phyloP scores from a whole-genome alignment of 208 protist genomes.

The Vickermania ingenoplastis region DNA sequence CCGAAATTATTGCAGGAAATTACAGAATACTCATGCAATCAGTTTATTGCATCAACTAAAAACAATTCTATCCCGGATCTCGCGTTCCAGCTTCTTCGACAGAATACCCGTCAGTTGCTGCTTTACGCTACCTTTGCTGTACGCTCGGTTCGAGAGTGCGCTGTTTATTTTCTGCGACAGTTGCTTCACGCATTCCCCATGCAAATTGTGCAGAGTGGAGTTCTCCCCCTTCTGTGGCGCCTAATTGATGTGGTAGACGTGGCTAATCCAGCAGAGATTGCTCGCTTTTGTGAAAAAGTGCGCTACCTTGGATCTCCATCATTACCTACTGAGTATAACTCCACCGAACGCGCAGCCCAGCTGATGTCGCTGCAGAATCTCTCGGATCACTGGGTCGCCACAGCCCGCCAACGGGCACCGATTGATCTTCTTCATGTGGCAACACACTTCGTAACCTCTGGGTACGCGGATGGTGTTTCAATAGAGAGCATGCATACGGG shows the following conservation, averaged over 20 bases:
- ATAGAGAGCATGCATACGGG: constrained; percentile 13
- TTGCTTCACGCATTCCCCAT: constrained; percentile 48
- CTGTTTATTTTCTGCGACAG: constrained; percentile 32
- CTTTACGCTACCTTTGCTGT: constrained; percentile 61
- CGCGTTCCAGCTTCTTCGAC: constrained; percentile 25
- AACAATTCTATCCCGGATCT: constrained; percentile 36
- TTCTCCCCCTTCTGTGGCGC: constrained; percentile 67
- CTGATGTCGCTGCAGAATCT: constrained; percentile 27
- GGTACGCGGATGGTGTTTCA: neutral
- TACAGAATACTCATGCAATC: neutral
- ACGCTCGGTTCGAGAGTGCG: constrained; percentile 48
- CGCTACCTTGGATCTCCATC: constrained; percentile 38
- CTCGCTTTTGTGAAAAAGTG: constrained; percentile 39
- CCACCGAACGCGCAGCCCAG: constrained; percentile 38
- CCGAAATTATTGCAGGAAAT: constrained; percentile 23
- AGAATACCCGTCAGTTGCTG: constrained; percentile 56
- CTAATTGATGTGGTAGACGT: constrained; percentile 52
- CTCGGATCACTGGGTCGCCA: constrained; percentile 36
- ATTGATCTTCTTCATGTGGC: constrained; percentile 47
- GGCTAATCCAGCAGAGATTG: constrained; percentile 37
- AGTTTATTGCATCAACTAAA: constrained; percentile 29
- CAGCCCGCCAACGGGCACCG: constrained; percentile 21
- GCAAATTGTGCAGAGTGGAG: constrained; percentile 33
- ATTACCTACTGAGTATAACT: constrained; percentile 33
- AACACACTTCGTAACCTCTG: constrained; percentile 30